These are phyloP conservation scores for Auricularia cornea DNA, from an alignment of 768 basidiomycete species.

Conservation along the genomic window DNA sequence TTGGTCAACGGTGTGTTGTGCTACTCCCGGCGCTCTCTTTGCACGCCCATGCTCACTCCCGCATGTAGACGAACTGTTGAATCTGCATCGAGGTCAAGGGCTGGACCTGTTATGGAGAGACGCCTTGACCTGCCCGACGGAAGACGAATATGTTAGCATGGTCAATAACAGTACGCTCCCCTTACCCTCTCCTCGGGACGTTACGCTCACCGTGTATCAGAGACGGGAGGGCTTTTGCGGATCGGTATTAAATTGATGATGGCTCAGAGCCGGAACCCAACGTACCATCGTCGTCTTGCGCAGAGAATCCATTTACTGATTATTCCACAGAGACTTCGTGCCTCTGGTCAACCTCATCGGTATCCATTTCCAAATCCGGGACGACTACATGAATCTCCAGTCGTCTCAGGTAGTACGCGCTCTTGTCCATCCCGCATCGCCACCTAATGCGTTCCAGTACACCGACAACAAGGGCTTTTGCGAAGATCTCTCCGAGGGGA, in stretches of 20 bases:
- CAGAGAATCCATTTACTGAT: background rate
- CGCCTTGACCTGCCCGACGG: slow-evolving; percentile 80
- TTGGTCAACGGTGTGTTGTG: slow-evolving; percentile 67
- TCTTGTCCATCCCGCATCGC: background rate
- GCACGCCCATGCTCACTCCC: slow-evolving; percentile 13
- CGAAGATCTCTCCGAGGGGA: slow-evolving; percentile 93
- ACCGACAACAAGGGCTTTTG: slow-evolving; percentile 78
- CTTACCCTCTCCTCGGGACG: background rate
- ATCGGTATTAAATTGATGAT: slow-evolving; percentile 95
- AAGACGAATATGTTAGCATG: slow-evolving; percentile 93
- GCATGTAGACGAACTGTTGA: slow-evolving; percentile 54
- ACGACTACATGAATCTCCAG: slow-evolving; percentile 93
- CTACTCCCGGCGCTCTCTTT: background rate
- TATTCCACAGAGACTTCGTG: slow-evolving; percentile 62
- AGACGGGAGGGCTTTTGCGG: slow-evolving; percentile 89
- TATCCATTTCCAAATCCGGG: slow-evolving; percentile 93
- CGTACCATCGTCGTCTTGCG: background rate
- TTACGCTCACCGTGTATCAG: slow-evolving; percentile 30
- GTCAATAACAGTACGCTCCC: slow-evolving; percentile 72
- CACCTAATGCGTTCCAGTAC: slow-evolving; percentile 43
- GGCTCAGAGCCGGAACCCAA: slow-evolving; percentile 37
- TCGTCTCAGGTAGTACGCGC: slow-evolving; percentile 56
- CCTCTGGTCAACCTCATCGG: slow-evolving; percentile 91
- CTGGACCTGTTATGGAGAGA: slow-evolving; percentile 94
- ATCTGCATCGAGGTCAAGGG: slow-evolving; percentile 93